Evolutionary conservation across 1,284 basidiomycete species (phyloP).

Genomic region (Irpex lacteus): DNA sequence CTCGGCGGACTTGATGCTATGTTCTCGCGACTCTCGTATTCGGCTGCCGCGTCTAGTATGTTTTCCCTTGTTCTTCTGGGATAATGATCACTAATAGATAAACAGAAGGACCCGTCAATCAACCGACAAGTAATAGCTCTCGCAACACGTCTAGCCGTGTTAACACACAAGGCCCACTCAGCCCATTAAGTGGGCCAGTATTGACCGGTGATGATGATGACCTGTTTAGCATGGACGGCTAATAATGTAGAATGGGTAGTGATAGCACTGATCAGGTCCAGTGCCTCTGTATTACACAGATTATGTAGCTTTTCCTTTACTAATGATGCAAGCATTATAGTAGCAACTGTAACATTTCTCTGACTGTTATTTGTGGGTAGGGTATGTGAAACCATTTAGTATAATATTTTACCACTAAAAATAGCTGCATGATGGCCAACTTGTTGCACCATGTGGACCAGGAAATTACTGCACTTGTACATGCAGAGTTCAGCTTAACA

Average conservation of each 20-base stretch:
- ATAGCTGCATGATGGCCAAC: too few relatives aligned
- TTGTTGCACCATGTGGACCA: too few relatives aligned
- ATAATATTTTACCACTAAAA: too few relatives aligned
- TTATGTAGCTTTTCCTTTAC: too few relatives aligned
- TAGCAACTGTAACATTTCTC: too few relatives aligned
- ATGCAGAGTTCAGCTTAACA: too few relatives aligned
- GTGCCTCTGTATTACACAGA: background rate
- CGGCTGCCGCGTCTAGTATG: slow-evolving; percentile 28
- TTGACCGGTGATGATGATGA: slow-evolving; percentile 61
- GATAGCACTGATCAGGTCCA: background rate
- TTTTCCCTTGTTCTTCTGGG: slow-evolving; percentile 5
- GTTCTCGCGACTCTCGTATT: slow-evolving; percentile 31
- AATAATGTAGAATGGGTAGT: background rate
- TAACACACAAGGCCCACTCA: slow-evolving; percentile 35
- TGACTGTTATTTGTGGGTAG: too few relatives aligned
- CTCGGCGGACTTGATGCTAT: slow-evolving; percentile 28
- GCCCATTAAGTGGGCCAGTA: slow-evolving; percentile 57
- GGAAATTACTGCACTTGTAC: too few relatives aligned
- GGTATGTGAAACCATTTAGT: too few relatives aligned
- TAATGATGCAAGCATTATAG: too few relatives aligned
- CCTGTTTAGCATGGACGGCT: slow-evolving; percentile 65
- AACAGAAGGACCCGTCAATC: slow-evolving; percentile 15
- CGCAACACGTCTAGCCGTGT: slow-evolving; percentile 38
- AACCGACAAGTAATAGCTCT: slow-evolving; percentile 28
- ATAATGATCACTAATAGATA: background rate